Conservation (phyloP, 257 asterid species). For the Anisodus acutangulus region DNA sequence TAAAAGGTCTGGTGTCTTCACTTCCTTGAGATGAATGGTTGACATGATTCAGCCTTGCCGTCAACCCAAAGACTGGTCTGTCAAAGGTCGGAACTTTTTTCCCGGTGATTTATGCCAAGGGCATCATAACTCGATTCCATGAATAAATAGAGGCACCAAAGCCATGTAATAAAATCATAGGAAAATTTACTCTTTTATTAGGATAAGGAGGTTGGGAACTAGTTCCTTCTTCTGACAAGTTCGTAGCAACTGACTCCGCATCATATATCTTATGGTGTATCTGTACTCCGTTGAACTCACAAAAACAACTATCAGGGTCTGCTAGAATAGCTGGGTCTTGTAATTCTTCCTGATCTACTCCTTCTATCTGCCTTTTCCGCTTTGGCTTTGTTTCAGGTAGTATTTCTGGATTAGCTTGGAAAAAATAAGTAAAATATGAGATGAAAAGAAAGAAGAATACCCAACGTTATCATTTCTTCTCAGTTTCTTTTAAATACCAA, state of each 20-base stretch:
- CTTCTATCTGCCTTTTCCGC: conserved; percentile 54
- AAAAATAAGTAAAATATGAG: neutral
- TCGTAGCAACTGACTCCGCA: conserved; percentile 43
- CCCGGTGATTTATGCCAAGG: conserved; percentile 56
- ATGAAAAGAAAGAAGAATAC: neutral
- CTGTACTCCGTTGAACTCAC: conserved; percentile 82
- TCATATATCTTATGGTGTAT: conserved; percentile 86
- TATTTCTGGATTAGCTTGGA: conserved; percentile 49
- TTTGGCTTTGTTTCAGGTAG: conserved; percentile 46
- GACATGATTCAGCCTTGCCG: conserved; percentile 61
- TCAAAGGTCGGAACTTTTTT: conserved; percentile 91
- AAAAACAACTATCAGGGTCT: conserved; percentile 85
- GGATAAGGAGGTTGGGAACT: conserved; percentile 38
- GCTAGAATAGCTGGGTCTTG: conserved; percentile 72
- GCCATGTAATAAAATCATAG: conserved; percentile 90
- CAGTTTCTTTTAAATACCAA: conserved; percentile 1
- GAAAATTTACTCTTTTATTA: conserved; percentile 49
- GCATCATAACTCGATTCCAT: conserved; percentile 83
- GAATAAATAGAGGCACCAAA: conserved; percentile 94
- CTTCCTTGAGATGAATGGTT: conserved; percentile 40
- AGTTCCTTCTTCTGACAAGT: conserved; percentile 37
- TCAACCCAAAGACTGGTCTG: conserved; percentile 95
- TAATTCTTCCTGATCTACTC: conserved; percentile 72
- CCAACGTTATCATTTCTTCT: neutral
- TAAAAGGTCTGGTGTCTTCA: conserved; percentile 59